Conservation (phyloP, 1,284 basidiomycete genomes). For the Golubevia sp. region DNA sequence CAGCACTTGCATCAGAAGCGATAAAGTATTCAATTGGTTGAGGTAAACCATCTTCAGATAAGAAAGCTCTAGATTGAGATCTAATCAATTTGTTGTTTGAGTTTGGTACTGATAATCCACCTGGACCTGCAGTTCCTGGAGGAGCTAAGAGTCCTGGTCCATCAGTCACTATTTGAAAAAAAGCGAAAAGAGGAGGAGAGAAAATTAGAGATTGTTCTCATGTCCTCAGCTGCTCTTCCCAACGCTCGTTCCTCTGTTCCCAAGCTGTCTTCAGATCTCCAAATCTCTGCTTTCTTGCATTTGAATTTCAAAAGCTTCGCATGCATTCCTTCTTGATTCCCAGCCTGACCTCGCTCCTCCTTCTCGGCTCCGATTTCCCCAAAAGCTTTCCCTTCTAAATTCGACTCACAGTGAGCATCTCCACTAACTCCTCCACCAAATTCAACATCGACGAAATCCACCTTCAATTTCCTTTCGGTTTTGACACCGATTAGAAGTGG, state of each 20-base stretch:
- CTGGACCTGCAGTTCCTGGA: constrained; percentile 65
- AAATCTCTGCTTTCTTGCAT: too few relatives aligned
- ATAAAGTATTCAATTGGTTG: constrained; percentile 99
- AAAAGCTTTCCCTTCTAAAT: too few relatives aligned
- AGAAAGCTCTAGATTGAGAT: constrained; percentile 95
- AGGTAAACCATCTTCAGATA: constrained; percentile 96
- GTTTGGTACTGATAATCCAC: constrained; percentile 41
- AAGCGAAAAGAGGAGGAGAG: not conserved
- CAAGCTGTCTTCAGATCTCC: too few relatives aligned
- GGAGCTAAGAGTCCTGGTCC: constrained; percentile 71
- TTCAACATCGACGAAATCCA: constrained; percentile 99
- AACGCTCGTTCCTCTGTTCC: too few relatives aligned
- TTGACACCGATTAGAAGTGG: constrained; percentile 97
- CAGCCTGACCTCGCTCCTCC: constrained; percentile 14
- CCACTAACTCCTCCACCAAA: constrained; percentile 37
- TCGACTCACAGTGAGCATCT: constrained; percentile 1
- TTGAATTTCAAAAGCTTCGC: not conserved
- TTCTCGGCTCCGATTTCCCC: not conserved
- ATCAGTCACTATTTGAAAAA: constrained; percentile 3
- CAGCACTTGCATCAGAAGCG: constrained; percentile 93
- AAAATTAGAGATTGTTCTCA: too few relatives aligned
- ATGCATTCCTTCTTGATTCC: constrained; percentile 11
- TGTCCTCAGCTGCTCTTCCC: too few relatives aligned
- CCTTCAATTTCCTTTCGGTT: constrained; percentile 99
- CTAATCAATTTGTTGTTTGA: constrained; percentile 76